Evolutionary conservation across 129 eudicot genomes (phyloP), one percentile per base, ranked within the genome.

Genomic region (Cynara cardunculus): DNA sequence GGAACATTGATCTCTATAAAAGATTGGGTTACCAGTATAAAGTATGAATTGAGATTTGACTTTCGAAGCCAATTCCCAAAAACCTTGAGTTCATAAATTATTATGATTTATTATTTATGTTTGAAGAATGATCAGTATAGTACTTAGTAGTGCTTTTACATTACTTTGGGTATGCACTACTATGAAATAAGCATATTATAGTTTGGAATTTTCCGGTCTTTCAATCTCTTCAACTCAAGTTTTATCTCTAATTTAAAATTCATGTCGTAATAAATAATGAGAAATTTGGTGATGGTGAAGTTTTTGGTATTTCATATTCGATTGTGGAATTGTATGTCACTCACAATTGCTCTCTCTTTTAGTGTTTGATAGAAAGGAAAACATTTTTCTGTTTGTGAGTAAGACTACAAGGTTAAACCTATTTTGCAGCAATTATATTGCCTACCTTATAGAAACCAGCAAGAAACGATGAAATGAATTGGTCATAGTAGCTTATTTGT

Each of bases 281-380:
- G 78, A 34, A 16, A 56, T 34, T 56, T 16, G 39, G 72, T 80
- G 83, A 71, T 24, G 64, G 12, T 56, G 64, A n/a, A 25, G 37
- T 26, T 74, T 74, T 8, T 2, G 44, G 69, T 6, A 74, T 74
- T 74, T 74, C 27, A 11, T 56, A 64, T 56, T 53, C 10, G 19
- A 53, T 28, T 7, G 25, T 2, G 76, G 61, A 70, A 18, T 79
- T 79, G 70, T 32, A 13, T 49, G 35, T 71, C 35, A 44, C 77
- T 80, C 83, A 71, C 44, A 70, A 34, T 80, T 78, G 69, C 28
- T 78, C 44, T 78, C 18, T 21, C 10, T 64, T 64, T 66, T 67
- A 66, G 59, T 66, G 9, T 77, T 25, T 67, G 22, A 66, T 22
- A 1, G 35, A 10, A 76, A 30, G 25, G 25, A 74, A 9, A 14